Conservation (phyloP, 2,329 filamentous ascomycete species). For the Chaetomium sp. region DNA sequence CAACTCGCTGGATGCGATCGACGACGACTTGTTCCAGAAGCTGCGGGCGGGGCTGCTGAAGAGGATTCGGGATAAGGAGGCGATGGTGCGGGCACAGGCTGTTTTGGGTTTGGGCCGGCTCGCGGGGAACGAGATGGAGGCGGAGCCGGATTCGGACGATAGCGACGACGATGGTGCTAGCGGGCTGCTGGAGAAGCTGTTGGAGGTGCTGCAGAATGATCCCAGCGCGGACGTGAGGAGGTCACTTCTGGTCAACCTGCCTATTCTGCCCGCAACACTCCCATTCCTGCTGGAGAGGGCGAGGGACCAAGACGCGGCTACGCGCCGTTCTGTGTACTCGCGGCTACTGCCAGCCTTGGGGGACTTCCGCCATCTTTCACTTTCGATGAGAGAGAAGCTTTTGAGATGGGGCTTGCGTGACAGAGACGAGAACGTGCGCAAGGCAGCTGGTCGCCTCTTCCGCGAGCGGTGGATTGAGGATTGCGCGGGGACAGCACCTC, state of each 20-base stretch:
- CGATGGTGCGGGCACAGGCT: constrained; percentile 88
- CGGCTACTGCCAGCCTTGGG: constrained; percentile 83
- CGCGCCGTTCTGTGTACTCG: constrained; percentile 82
- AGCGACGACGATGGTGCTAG: constrained; percentile 65
- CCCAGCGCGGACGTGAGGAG: constrained; percentile 90
- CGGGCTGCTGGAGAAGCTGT: constrained; percentile 77
- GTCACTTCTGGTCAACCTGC: constrained; percentile 86
- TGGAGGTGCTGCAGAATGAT: constrained; percentile 90
- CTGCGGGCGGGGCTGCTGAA: constrained; percentile 78
- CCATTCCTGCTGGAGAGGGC: constrained; percentile 89
- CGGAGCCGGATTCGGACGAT: constrained; percentile 68
- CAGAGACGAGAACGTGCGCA: constrained; percentile 89
- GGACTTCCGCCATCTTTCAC: constrained; percentile 89
- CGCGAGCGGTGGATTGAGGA: constrained; percentile 98
- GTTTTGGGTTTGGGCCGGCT: constrained; percentile 86
- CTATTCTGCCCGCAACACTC: constrained; percentile 77
- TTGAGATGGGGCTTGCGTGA: constrained; percentile 93
- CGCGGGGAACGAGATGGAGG: constrained; percentile 75
- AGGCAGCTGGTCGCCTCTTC: constrained; percentile 87
- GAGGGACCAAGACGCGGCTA: constrained; percentile 82
- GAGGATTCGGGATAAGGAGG: constrained; percentile 89
- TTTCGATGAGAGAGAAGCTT: constrained; percentile 94
- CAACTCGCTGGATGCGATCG: constrained; percentile 88
- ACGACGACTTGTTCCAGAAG: constrained; percentile 86
- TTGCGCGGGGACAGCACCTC: constrained; percentile 70